Base-by-base conservation (phyloP, 1,284 basidiomycete species). In the Tremellales sp. region DNA sequence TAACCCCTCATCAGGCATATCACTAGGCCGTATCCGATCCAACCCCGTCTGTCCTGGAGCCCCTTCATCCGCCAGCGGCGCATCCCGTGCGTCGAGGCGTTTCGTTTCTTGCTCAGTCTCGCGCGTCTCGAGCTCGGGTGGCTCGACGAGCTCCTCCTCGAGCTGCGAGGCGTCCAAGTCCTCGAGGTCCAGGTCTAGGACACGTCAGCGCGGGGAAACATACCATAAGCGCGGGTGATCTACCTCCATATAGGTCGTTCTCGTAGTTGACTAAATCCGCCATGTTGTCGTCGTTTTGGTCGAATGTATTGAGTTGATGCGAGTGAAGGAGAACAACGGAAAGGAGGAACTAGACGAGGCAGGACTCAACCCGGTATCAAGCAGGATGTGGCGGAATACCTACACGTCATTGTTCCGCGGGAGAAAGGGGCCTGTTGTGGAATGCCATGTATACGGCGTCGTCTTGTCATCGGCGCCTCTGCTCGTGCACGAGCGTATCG, bases 1-100 rank as follows among this genome's bases (percentile, higher is more conserved):
- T 91, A 81, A 95, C 93, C 92, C 92, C 87, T 95, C 92, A 66
- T 97, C 93, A 73, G 92, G 92, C 90, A 93, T 94, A 72, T 97
- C 92, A 43, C 87, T 89, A 12, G 91, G 90, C 46, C 87, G 79
- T 22, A 92, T 78, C 48, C 67, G 57, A 46, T 57, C 58, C 28
- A 48, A 14, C 5, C 47, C 54, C 31, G 44, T 22, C 29, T 50
- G 46, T 40, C 38, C 26, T 12, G 37, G 24, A 13, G 24, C 22
- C 18, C n/a, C 34, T 36, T 39, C 22, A 36, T 13, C n/a, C 14
- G 10, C 22, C 8, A 21, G 18, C 9, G 10, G 10, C 10, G 34
- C 34, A 9, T 21, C 22, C 12, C 32, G n/a, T 31, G 47, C 34
- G 14, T 40, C 5, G 12, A 25, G 10, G 8, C 40, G 21, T 21